Evolutionary conservation across 495 filamentous ascomycete genomes (phyloP).

Genomic region (Stereocaulon alpinum): DNA sequence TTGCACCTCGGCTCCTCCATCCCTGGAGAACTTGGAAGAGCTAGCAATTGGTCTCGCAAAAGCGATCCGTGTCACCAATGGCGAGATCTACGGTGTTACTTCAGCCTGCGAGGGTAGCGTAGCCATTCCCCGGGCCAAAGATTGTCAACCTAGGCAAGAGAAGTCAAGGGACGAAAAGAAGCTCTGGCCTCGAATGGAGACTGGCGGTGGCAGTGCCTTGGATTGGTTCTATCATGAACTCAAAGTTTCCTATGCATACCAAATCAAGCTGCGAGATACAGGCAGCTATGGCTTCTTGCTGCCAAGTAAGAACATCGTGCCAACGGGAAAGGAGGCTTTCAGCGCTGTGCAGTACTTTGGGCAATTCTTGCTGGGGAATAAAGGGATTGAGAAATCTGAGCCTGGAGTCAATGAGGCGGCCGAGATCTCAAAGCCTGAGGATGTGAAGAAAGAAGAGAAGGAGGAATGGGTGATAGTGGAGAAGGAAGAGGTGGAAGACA

Average conservation of each 20-base stretch:
- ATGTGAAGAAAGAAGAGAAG: conserved; percentile 1
- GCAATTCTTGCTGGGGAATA: conserved; percentile 51
- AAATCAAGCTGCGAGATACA: conserved; percentile 90
- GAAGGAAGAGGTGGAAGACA: conserved; percentile 6
- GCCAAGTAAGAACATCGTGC: conserved; percentile 77
- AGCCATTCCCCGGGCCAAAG: conserved; percentile 12
- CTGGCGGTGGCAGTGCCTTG: conserved; percentile 73
- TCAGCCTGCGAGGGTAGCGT: conserved; percentile 85
- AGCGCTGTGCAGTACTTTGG: conserved; percentile 74
- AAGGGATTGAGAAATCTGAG: conserved; percentile 21
- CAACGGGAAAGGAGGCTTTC: conserved; percentile 79
- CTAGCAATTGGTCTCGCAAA: conserved; percentile 83
- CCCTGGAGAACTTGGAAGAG: conserved; percentile 84
- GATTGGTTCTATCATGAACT: conserved; percentile 96
- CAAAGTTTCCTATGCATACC: conserved; percentile 72
- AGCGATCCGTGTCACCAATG: conserved; percentile 66
- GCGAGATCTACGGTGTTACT: conserved; percentile 65
- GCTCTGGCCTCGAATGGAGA: conserved; percentile 44
- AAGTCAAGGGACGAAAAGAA: conserved; percentile 19
- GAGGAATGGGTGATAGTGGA: conserved; percentile 11
- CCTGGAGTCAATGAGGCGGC: conserved; percentile 1
- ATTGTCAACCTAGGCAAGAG: conserved; percentile 7
- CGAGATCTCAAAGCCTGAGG: conserved; percentile 1
- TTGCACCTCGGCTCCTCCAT: conserved; percentile 66
- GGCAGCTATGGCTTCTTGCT: conserved; percentile 92